These are phyloP conservation scores for Capsicum chinense DNA, from an alignment of 257 asterid species.

Conservation along the genomic window DNA sequence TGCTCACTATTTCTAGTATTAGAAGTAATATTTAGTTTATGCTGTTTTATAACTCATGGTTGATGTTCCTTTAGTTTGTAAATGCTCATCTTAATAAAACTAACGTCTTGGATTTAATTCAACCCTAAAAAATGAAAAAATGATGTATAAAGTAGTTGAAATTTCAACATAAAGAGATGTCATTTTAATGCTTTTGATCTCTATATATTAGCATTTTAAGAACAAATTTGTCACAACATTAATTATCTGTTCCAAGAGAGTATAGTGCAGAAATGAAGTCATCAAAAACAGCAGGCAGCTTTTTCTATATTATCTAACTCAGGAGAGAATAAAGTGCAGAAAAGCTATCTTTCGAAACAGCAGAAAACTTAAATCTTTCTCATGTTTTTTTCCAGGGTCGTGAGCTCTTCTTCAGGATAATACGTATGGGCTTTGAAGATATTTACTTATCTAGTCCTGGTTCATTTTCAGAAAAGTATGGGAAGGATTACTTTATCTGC, in stretches of 20 bases:
- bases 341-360: neutral
- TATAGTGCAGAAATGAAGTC: neutral
- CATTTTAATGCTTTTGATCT: neutral
- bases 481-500: conserved; percentile 67
- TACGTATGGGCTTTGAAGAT: conserved; percentile 82
- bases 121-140: neutral
- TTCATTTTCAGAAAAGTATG: conserved; percentile 55
- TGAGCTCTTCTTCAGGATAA: conserved; percentile 72
- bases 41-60: neutral
- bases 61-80: neutral
- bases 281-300: neutral
- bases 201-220: neutral
- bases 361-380: neutral
- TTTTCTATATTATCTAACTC: neutral
- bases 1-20: too few relatives aligned
- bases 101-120: neutral
- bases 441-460: conserved; percentile 78
- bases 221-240: neutral
- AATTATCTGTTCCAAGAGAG: neutral
- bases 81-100: neutral
- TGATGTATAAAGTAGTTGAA: neutral
- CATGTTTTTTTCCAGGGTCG: conserved; percentile 57
- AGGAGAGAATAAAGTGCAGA: neutral
- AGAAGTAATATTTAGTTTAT: neutral
- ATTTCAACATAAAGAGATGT: neutral